Base-by-base conservation (phyloP, 1,284 basidiomycete genomes). In the Hymenochaete sp. region DNA sequence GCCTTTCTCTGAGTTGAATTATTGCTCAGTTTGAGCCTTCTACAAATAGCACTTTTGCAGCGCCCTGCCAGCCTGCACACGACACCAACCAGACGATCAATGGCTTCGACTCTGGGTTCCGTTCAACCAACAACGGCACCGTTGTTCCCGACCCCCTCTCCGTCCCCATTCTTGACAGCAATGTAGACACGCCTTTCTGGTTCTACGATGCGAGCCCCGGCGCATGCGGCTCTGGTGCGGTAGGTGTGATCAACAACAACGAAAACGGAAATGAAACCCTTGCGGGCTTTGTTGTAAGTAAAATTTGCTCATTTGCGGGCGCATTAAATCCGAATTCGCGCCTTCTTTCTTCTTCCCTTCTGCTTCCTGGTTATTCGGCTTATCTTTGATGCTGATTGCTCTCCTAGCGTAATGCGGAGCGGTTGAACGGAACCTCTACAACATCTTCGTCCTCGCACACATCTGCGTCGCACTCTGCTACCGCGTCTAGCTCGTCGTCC, bases 211-310 rank as follows among this genome's bases (percentile, higher is more conserved):
- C 54, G 46, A 68, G 67, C 52, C 72, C 69, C 13, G 51, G 51
- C 10, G 46, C 52, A 27, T 81, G 78, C 57, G 67, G 63, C 2
- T 47, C 66, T 41, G 78, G 77, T 41, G 77, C 75, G 24, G 77
- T 80, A 28, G 78, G 77, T 40, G 77, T 62, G 2, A 75, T 80
- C 53, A 80, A 81, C 55, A 52, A 64, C 47, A 75, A 79, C 51
- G 67, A 68, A 31, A 65, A 62, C 28, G 67, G 63, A 33, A 62
- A 57, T 8, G 62, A 73, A 61, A 77, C 75, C 3, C 56, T 76
- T 18, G 70, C 66, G 29, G 76, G 71, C 22, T 77, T 77, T 52
- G 60, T 61, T 55, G 76, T 75, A 52, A 40, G 71, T 63, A 3
- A 19, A 28, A 19, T 22, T 26, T 14, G 25, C 8, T 31, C 38